Percentiles rank a stretch among this genome's conserved stretches.
Evolutionary conservation across 129 eudicot genomes (phyloP).

Genomic region (Escallonia herrerae): DNA sequence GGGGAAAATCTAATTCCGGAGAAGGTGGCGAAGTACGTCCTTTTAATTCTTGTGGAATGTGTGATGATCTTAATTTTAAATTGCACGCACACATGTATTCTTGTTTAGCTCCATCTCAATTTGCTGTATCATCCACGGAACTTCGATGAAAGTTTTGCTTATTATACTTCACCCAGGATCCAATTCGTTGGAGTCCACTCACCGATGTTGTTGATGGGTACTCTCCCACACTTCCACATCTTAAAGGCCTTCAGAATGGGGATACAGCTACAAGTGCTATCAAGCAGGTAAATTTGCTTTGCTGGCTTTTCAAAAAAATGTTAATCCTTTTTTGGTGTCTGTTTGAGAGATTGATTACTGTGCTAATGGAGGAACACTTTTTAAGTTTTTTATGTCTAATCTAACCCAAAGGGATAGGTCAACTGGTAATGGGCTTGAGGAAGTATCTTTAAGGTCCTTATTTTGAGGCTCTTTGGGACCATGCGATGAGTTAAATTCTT

Average conservation of each 20-base stretch:
- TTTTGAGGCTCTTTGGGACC: too few relatives aligned
- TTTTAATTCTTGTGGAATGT: neutral
- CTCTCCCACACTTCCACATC: conserved; percentile 97
- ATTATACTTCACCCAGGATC: neutral
- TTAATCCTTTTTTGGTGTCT: conserved; percentile 2
- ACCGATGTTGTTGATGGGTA: conserved; percentile 98
- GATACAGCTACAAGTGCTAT: conserved; percentile 99
- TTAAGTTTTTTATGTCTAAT: neutral
- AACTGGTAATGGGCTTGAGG: too few relatives aligned
- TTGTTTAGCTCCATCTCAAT: neutral
- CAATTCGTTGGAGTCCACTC: conserved; percentile 36
- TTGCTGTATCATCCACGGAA: neutral
- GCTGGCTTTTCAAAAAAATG: neutral
- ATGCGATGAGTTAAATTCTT: neutral
- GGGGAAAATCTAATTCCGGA: conserved; percentile 55
- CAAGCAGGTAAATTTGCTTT: conserved; percentile 59
- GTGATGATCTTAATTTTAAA: neutral
- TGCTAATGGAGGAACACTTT: neutral
- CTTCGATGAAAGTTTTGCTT: neutral
- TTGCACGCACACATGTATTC: neutral
- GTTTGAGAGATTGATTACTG: neutral
- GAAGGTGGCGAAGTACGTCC: neutral
- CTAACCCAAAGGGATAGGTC: too few relatives aligned
- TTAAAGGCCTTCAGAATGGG: conserved; percentile 99
- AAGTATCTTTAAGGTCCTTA: too few relatives aligned